Evolutionary conservation across 2,329 filamentous ascomycete genomes (phyloP), one percentile per base, ranked within the genome.

Genomic region (Sporothrix pallida): DNA sequence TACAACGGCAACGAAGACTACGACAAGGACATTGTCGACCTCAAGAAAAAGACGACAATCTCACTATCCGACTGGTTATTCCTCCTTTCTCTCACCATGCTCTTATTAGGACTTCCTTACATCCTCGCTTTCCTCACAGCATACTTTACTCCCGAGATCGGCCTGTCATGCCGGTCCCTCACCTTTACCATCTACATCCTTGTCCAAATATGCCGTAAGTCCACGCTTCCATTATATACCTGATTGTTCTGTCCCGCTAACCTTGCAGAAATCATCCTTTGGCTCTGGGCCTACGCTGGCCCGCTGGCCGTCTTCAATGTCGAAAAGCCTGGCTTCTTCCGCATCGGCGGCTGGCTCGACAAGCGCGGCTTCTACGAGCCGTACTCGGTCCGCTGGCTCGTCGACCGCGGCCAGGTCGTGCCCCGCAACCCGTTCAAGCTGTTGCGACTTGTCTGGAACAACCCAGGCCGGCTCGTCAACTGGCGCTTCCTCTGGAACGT

Each of bases 261-360:
- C 67, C 8, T 3, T 2, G 1, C 8, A 73, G 77, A 79, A 62
- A 75, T 79, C 37, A 13, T 77, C 1, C 74, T 78, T 3, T 78
- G 77, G 78, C 68, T 79, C 10, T 79, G 78, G 78, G 77, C 78
- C 3, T 77, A 78, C 26, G 74, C 76, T 17, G 76, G 75, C 0
- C 74, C 76, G 0, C 65, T 74, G 31, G 12, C 68, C 1, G 20
- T 44, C 12, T 12, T 58, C 26, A 42, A 37, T 5, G 12, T 10
- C 7, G 62, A 67, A 7, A 37, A 54, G 9, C 52, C 72, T 12
- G 37, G 54, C 17, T 63, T 78, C 69, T 77, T 77, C 46, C 60
- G 65, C 37, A 46, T 52, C 2, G 72, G 63, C 20, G 77, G 77
- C 26, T 79, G 78, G 76, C 76, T 78, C n/a, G 72, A 77, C 20